Evolutionary conservation across 345 rosid species (phyloP).

Genomic region (Gossypium australe): DNA sequence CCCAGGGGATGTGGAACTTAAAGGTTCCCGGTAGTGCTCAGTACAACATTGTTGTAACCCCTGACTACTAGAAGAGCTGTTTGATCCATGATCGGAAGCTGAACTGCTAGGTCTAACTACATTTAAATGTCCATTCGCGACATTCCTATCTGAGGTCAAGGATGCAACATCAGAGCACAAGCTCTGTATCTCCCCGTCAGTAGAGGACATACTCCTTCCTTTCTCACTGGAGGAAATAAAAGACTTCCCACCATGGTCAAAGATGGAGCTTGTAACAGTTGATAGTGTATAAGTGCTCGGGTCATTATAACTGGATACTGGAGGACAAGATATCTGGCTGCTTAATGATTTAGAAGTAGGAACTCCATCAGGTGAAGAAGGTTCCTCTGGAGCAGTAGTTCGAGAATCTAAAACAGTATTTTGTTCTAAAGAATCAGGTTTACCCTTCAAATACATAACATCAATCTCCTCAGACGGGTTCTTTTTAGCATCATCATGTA

Average conservation of each 20-base stretch:
- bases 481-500: constrained; percentile 28
- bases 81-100: constrained; percentile 33
- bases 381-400: constrained; percentile 28
- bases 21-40: constrained; percentile 28
- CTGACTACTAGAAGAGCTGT: constrained; percentile 31
- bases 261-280: constrained; percentile 19
- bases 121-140: constrained; percentile 29
- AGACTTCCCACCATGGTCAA: constrained; percentile 15
- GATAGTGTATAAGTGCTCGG: constrained; percentile 17
- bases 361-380: constrained; percentile 27
- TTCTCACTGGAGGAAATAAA: constrained; percentile 16
- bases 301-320: constrained; percentile 27
- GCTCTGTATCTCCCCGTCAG: constrained; percentile 21
- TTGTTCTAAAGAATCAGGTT: constrained; percentile 27
- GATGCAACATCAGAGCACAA: constrained; percentile 30
- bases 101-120: constrained; percentile 21
- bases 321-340: constrained; percentile 23
- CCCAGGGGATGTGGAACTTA: constrained; percentile 18
- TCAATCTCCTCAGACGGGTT: constrained; percentile 35
- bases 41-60: constrained; percentile 26
- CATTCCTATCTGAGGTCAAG: constrained; percentile 31
- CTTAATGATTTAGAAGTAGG: constrained; percentile 19
- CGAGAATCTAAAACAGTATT: constrained; percentile 23
- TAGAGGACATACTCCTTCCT: constrained; percentile 13
- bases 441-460: constrained; percentile 22